Conservation (phyloP, 1,284 basidiomycete species). For the Apiotrichum laibachii region DNA sequence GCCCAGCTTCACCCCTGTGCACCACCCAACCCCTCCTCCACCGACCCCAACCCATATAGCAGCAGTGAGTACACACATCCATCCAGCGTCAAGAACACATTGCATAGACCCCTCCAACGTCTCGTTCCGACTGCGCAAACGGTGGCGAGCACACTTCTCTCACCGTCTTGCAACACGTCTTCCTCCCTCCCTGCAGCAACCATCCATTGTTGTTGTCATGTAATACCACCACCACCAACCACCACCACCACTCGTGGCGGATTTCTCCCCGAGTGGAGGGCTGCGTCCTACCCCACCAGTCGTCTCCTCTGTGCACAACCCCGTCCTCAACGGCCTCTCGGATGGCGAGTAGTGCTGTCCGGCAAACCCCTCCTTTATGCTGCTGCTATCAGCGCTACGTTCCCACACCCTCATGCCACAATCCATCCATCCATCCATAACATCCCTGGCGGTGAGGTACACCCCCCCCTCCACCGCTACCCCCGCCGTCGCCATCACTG, state of each 20-base stretch:
- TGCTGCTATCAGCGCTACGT: not conserved
- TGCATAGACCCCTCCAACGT: not conserved
- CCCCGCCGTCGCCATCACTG: not conserved
- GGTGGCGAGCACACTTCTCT: not conserved
- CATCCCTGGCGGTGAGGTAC: not conserved
- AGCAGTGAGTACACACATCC: conserved; percentile 4
- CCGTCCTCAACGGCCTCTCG: not conserved
- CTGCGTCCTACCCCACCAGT: too few species aligned
- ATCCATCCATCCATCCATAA: conserved; percentile 11
- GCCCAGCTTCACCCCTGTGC: not conserved
- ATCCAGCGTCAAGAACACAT: not conserved
- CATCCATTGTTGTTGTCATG: not conserved
- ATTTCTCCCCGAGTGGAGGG: too few species aligned
- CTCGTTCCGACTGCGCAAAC: not conserved
- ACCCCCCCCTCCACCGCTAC: not conserved
- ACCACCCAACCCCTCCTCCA: not conserved
- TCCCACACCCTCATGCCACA: not conserved
- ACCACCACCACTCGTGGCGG: too few species aligned
- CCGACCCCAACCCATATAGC: not conserved
- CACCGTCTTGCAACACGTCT: not conserved
- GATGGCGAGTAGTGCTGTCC: too few species aligned
- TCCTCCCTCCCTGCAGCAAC: not conserved
- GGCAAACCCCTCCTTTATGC: not conserved
- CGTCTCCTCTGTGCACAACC: not conserved
- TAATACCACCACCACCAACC: not conserved